Conservation (phyloP, 495 filamentous ascomycete species). For the Aspergillus taichungensis region DNA sequence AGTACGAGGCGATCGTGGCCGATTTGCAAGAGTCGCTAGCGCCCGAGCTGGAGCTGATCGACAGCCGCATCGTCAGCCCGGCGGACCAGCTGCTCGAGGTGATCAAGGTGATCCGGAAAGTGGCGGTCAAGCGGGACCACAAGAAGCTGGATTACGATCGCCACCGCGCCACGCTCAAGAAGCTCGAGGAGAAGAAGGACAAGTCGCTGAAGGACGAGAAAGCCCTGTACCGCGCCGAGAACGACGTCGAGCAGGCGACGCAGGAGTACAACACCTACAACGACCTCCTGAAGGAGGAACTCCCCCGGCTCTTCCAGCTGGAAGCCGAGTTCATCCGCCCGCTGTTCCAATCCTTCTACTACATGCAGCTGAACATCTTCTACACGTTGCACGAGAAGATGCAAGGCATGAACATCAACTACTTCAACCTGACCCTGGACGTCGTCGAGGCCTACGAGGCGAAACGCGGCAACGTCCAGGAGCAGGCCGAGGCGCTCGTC, state of each 20-base stretch:
- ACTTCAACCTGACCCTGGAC: conserved; percentile 87
- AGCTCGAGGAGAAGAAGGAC: conserved; percentile 95
- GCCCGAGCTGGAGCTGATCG: conserved; percentile 97
- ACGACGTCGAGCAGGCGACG: conserved; percentile 81
- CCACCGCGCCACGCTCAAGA: conserved; percentile 73
- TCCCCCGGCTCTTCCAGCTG: conserved; percentile 86
- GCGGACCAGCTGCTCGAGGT: conserved; percentile 91
- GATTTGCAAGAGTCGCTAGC: conserved; percentile 82
- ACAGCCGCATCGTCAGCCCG: conserved; percentile 82
- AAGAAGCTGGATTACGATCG: conserved; percentile 97
- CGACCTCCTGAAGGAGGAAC: conserved; percentile 87
- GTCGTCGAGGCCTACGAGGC: conserved; percentile 82
- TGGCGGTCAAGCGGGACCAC: conserved; percentile 82
- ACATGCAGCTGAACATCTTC: conserved; percentile 99
- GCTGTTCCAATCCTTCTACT: conserved; percentile 98
- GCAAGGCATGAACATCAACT: conserved; percentile 93
- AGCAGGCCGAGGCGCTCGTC: conserved; percentile 66
- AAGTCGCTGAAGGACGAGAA: conserved; percentile 96
- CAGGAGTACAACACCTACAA: conserved; percentile 98
- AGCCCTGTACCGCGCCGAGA: conserved; percentile 90
- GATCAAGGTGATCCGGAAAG: conserved; percentile 90
- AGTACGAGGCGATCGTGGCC: conserved; percentile 86
- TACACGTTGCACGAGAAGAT: conserved; percentile 97
- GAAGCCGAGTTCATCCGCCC: conserved; percentile 96
- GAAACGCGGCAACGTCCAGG: conserved; percentile 81